Percentiles rank a stretch among this genome's conserved stretches.
These are phyloP conservation scores for Silene conica DNA, from an alignment of 148 eudicot genomes.

Conservation along the genomic window DNA sequence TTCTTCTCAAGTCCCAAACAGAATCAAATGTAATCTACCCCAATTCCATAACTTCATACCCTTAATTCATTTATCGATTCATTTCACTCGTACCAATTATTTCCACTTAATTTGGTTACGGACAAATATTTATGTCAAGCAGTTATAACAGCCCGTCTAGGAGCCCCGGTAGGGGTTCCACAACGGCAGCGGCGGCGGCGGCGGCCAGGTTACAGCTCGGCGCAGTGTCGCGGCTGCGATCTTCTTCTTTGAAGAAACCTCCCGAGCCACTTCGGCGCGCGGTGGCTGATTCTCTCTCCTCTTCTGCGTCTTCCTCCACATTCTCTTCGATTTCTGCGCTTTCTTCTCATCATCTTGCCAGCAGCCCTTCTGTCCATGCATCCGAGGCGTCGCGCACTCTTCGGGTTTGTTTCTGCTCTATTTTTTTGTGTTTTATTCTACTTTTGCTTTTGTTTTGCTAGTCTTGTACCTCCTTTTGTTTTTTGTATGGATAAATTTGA, in stretches of 20 bases:
- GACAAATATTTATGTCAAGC: slow-evolving; percentile 39
- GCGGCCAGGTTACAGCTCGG: slow-evolving; percentile 38
- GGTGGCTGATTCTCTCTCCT: slow-evolving; percentile 86
- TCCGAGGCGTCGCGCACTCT: slow-evolving; percentile 86
- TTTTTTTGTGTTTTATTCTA: neutral
- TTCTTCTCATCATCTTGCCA: slow-evolving; percentile 43
- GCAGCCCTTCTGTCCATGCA: slow-evolving; percentile 44
- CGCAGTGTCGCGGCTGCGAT: slow-evolving; percentile 65
- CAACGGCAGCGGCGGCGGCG: slow-evolving; percentile 11
- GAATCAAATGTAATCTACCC: neutral
- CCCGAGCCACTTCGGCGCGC: slow-evolving; percentile 99
- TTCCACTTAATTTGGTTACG: neutral
- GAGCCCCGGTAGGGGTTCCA: slow-evolving; percentile 33
- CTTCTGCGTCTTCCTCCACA: slow-evolving; percentile 39
- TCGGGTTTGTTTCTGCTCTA: slow-evolving; percentile 41
- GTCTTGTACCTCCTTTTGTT: neutral
- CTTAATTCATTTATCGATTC: neutral
- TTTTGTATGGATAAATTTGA: neutral
- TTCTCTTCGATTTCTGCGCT: slow-evolving; percentile 32
- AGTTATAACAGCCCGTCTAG: slow-evolving; percentile 64
- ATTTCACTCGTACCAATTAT: neutral
- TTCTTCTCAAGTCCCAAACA: neutral
- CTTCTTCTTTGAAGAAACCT: slow-evolving; percentile 83
- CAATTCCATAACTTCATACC: neutral
- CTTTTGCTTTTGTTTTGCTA: neutral